Evolutionary conservation across 768 basidiomycete species (phyloP).

Genomic region (Tulasnella sp.): DNA sequence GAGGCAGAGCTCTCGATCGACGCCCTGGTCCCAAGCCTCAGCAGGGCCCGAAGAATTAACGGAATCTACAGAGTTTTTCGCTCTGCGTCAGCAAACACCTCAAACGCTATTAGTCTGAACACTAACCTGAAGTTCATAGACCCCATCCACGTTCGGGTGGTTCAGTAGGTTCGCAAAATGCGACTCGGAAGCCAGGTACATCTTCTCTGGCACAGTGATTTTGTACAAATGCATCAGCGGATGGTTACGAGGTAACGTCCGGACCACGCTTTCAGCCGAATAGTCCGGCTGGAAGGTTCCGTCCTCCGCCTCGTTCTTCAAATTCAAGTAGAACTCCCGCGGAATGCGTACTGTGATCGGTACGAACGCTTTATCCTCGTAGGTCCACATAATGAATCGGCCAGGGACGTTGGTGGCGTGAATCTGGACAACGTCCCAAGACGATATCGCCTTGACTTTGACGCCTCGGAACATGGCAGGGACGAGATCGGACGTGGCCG

Average conservation of each 20-base stretch:
- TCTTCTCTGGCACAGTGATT: conserved; percentile 67
- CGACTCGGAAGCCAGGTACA: conserved; percentile 72
- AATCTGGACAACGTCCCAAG: conserved; percentile 92
- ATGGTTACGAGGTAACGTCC: conserved; percentile 67
- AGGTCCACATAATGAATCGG: conserved; percentile 80
- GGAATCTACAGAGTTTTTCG: conserved; percentile 78
- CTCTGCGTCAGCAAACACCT: not conserved
- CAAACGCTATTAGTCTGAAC: not conserved
- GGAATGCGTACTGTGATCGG: conserved; percentile 73
- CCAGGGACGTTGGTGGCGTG: conserved; percentile 64
- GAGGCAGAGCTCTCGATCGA: conserved; percentile 43
- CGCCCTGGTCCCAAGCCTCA: conserved; percentile 79
- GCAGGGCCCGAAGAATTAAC: conserved; percentile 62
- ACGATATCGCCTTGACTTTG: conserved; percentile 37
- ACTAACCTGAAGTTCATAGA: conserved; percentile 81
- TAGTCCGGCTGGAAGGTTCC: conserved; percentile 62
- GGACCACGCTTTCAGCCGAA: conserved; percentile 53
- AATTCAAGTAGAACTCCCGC: conserved; percentile 86
- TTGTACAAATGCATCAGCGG: conserved; percentile 72
- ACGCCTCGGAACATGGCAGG: conserved; percentile 65
- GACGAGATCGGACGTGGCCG: conserved; percentile 30
- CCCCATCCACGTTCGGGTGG: conserved; percentile 87
- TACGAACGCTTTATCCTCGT: conserved; percentile 65
- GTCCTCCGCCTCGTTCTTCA: conserved; percentile 56
- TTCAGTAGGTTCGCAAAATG: conserved; percentile 90